Base-by-base conservation (phyloP, 257 asterid genomes). In the Solanum appendiculatum region DNA sequence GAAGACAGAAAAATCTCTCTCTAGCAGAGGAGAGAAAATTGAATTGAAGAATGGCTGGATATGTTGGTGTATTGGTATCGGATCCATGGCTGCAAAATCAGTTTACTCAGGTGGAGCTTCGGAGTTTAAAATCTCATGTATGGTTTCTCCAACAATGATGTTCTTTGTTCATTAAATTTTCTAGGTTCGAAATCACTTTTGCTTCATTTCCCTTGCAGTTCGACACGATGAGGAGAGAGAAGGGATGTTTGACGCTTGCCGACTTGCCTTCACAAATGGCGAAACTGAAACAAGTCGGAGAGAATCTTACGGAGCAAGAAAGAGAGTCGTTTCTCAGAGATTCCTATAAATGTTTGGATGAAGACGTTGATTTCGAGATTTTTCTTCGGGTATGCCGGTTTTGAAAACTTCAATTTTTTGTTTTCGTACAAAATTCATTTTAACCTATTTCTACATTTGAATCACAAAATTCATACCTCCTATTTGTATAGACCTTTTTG, bases 261-360 rank as follows among this genome's bases (percentile, higher is more conserved):
- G 98, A 97, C 93, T 89, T 97, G 93, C 95, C 97, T 90, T 93
- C 88, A 88, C 96, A 93, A 86, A 95, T 93, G 98, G 92, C 96
- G 69, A 91, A 93, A 89, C 94, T 97, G 90, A 97, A 95, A 89
- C 97, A 97, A 87, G 94, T 95, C 33, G 98, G 98, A 4, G 98
- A 97, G 91, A 94, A 90, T 93, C 95, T 95, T 34, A 91, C 98
- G 84, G 97, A 92, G 93, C 87, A 93, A 7, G 99, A 97, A 86
- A 92, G 94, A 93, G 91, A 94, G 82, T 93, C 91, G 60, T 92
- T 94, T 91, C 93, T 97, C 82, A 93, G 89, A 89, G 98, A 93
- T 88, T 90, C 95, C 87, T 91, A 93, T 88, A 91, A 92, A 92
- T 87, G 91, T 90, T 86, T 94, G 94, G 97, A 94, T 15, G 88